Base-by-base conservation (phyloP, 2,329 filamentous ascomycete species). In the Monosporascus cannonballus region DNA sequence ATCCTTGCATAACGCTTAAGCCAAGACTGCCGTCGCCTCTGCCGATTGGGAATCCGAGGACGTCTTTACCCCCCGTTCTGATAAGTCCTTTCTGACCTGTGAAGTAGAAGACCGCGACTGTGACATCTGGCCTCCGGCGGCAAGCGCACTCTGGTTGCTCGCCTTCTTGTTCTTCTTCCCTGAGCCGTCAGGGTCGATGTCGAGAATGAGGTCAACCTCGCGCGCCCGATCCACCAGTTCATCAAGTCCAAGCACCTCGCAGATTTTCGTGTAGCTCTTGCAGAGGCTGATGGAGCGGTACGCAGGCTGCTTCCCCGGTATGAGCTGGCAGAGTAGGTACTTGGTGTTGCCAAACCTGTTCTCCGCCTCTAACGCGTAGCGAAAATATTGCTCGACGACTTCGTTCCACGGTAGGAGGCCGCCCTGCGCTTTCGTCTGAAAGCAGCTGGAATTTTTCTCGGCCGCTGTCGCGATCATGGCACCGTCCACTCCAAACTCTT, bases 401-500 rank as follows among this genome's bases (percentile, higher is more conserved):
- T 93, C 85, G 54, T 78, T 74, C 93, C 93, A 97, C 1, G 80
- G 75, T 0, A 83, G 79, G 36, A 85, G 66, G 1, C 89, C 90
- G 11, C 90, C 91, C 41, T 89, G 81, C 1, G 77, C 80, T 38
- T 80, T 72, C 1, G 79, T 69, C 39, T 88, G 81, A 75, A 99
- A 99, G 64, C 89, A 92, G 59, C 89, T 95, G 3, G 91, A 83
- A 66, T 99, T 99, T 58, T 86, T 83, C 74, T 99, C 94, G 1
- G 94, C 94, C 3, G 90, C 81, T 3, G 90, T 94, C 9, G 94
- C 94, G 63, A 99, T 97, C 94, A 99, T 99, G 55, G 90, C 94
- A 6, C 92, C 93, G 65, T 97, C 92, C 6, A 88, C 89, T n/a
- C 85, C 86, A 65, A 82, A 96, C 67, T 96, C 87, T 25, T 80